Evolutionary conservation across 2,329 filamentous ascomycete species (phyloP), one percentile per base, ranked within the genome.

Genomic region (Alternaria alternata): DNA sequence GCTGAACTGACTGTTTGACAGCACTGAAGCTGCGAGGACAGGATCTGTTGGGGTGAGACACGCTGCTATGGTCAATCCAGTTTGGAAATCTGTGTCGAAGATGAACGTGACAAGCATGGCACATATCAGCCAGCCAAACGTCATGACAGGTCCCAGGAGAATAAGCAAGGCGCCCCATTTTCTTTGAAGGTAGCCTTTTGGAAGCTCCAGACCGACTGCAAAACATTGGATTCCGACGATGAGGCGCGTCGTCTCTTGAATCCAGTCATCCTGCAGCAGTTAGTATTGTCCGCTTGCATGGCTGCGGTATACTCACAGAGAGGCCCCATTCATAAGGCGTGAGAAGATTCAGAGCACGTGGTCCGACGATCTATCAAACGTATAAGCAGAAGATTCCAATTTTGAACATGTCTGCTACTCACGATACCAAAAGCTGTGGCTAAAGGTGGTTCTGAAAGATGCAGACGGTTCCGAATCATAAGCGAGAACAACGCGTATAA

Each of bases 11-110:
- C 81, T 83, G 64, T 86, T 84, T 2, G 81, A 80, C 12, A 87
- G 76, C 2, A 87, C 84, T 22, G 80, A 83, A 4, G 85, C 83
- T 1, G 85, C 83, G 12, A 87, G 75, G 0, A 87, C 84, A 0
- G 85, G 85, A 73, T 87, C 85, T 0, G 85, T 87, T 1, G 85
- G 85, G 0, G 85, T 85, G 2, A 87, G 77, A 65, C 84, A 87
- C 4, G 85, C 85, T 0, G 81, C 82, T 24, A 87, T 81, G 5
- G 84, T 80, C 39, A 86, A 67, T 1, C 84, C 81, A 1, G 83
- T 83, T 0, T 80, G 69, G 30, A 82, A 65, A 48, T 81, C 77
- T 0, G 79, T 82, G 5, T 80, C 61, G 67, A 87, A 84, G 4
- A 87, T 75, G 2, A 80, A 62, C 38, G 75, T 76, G 18, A 84